phyloP scores from a whole-genome alignment of 129 eudicot genomes.

The Mikania micrantha region DNA sequence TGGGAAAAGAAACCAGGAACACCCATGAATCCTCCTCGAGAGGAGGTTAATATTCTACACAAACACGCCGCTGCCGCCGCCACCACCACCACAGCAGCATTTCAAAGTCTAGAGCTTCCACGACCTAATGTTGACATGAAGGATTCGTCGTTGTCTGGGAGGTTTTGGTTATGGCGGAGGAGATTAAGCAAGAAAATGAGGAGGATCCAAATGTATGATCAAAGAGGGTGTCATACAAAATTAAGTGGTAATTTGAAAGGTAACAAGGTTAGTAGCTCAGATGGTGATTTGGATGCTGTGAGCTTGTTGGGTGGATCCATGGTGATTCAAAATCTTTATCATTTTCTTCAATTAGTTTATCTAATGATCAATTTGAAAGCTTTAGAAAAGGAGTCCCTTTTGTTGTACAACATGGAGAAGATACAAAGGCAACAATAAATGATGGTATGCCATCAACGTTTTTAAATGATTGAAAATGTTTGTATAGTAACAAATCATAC shows the following conservation, averaged over 20 bases:
- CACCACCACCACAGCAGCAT: slow-evolving; percentile 50
- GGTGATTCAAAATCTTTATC: slow-evolving; percentile 19
- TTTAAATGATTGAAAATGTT: background rate
- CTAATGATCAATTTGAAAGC: slow-evolving; percentile 21
- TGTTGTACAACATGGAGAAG: slow-evolving; percentile 35
- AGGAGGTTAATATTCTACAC: slow-evolving; percentile 33
- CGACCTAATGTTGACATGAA: slow-evolving; percentile 27
- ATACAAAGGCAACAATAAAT: slow-evolving; percentile 10
- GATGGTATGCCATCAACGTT: background rate
- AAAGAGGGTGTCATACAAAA: slow-evolving; percentile 1
- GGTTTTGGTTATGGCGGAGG: slow-evolving; percentile 38
- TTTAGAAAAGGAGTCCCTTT: slow-evolving; percentile 23
- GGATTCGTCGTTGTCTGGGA: slow-evolving; percentile 7
- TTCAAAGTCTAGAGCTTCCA: slow-evolving; percentile 44
- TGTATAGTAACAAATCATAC: background rate
- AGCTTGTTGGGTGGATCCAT: slow-evolving; percentile 22
- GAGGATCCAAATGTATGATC: slow-evolving; percentile 8
- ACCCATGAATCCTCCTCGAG: slow-evolving; percentile 37
- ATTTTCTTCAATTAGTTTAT: slow-evolving; percentile 14
- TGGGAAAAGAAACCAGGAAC: slow-evolving; percentile 87
- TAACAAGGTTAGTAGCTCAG: slow-evolving; percentile 24
- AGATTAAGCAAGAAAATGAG: slow-evolving; percentile 29
- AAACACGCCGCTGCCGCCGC: slow-evolving; percentile 19
- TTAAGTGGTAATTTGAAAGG: slow-evolving; percentile 5
- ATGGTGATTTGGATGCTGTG: slow-evolving; percentile 21